phyloP scores from a whole-genome alignment of 1,284 basidiomycete species.

The Agroathelia rolfsii region DNA sequence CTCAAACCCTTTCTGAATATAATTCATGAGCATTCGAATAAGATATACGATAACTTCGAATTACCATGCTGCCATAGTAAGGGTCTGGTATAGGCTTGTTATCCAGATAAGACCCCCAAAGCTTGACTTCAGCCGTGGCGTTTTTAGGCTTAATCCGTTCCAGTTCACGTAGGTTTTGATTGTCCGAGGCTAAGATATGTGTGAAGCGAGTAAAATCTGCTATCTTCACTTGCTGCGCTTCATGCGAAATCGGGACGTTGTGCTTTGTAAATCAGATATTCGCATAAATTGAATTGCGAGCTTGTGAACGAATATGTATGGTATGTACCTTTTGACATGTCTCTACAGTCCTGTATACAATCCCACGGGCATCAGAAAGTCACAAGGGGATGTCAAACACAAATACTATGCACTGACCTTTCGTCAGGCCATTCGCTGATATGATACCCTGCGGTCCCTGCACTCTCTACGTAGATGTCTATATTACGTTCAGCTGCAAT shows the following conservation, averaged over 20 bases:
- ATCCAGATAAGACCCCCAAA: constrained; percentile 72
- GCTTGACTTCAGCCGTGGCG: constrained; percentile 46
- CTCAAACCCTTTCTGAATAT: constrained; percentile 38
- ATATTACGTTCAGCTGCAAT: constrained; percentile 54
- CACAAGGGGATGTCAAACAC: no score
- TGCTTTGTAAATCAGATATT: constrained; percentile 39
- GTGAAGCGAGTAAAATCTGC: constrained; percentile 57
- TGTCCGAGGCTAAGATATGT: constrained; percentile 65
- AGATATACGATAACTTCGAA: no score
- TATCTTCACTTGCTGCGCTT: constrained; percentile 45
- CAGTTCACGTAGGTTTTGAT: constrained; percentile 51
- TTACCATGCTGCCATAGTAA: constrained; percentile 62
- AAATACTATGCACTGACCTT: no score
- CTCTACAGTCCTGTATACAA: constrained; percentile 50
- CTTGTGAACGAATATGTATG: not conserved
- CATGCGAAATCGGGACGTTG: constrained; percentile 48
- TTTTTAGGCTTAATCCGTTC: constrained; percentile 43
- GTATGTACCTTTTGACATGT: constrained; percentile 49
- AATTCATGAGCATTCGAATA: constrained; percentile 5
- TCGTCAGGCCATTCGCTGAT: constrained; percentile 63
- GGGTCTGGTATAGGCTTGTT: constrained; percentile 58
- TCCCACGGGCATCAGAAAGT: no score
- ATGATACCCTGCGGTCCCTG: constrained; percentile 67
- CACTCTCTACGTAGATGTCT: constrained; percentile 58
- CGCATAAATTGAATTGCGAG: not conserved